Base-by-base conservation (phyloP, 2,329 filamentous ascomycete genomes). In the Remersonia thermophila region DNA sequence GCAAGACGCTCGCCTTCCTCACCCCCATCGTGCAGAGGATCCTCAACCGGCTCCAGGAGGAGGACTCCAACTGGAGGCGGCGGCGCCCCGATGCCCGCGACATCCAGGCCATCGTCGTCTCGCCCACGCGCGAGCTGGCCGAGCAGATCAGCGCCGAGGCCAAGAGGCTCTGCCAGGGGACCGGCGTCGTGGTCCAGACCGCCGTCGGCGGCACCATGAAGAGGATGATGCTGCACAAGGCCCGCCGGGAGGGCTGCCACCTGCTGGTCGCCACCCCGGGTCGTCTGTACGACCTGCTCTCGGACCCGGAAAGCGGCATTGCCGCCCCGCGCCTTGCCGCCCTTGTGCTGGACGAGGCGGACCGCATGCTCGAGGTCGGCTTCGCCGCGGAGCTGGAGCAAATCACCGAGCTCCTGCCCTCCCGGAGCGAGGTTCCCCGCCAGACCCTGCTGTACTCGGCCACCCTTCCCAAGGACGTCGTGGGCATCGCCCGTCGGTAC, bases 391-490 rank as follows among this genome's bases (percentile, higher is more conserved):
- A 77, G 38, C 69, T 89, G 34, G 59, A 66, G 33, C 56, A 71
- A 2, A 83, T 89, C 37, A 60, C 75, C 38, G 40, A 54, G 0
- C 52, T 60, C 30, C 68, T 95, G 8, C 89, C 89, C 3, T 61
- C 69, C 32, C 69, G 71, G 6, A 49, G 56, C 0, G 58, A 77
- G 35, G 73, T 79, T 41, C 69, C 80, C 36, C 77, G 89, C 33
- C 91, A 98, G 58, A 95, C 87, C 6, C 75, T 98, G 51, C 79
- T 98, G 59, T 95, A 93, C 58, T 96, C 89, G 11, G 91, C 91
- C 30, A 98, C 91, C 9, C 82, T 98, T 23, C 85, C 89, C 31
- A 70, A 71, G 40, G 75, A 86, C 44, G 89, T 98, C 30, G 77
- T 94, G 47, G 62, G 71, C 30, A 71, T 96, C 33, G 89, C 93